Conservation (phyloP, 441 rosid genomes). For the Jatropha podagrica region DNA sequence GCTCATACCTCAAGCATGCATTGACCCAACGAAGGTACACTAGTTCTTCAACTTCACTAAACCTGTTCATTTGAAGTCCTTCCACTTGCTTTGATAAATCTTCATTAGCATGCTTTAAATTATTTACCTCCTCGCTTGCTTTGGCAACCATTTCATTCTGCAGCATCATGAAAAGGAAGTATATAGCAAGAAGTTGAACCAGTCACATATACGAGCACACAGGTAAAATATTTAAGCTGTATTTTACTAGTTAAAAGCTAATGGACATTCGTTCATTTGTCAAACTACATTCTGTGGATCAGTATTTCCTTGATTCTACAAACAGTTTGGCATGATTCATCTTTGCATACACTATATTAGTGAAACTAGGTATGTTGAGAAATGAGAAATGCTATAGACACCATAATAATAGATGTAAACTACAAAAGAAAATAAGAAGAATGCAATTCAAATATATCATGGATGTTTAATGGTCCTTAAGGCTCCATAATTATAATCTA, state of each 20-base stretch:
- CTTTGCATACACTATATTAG: no score
- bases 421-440: background rate
- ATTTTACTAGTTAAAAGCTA: background rate
- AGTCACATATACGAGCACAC: background rate
- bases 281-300: background rate
- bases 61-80: conserved; percentile 96
- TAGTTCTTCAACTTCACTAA: conserved; percentile 96
- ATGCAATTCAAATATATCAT: conserved; percentile 4
- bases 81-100: conserved; percentile 93
- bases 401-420: background rate
- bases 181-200: background rate
- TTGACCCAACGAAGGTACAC: conserved; percentile 99
- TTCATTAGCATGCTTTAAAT: conserved; percentile 73
- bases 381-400: no score
- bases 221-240: background rate
- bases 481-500: background rate
- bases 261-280: no score
- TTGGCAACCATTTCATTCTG: conserved; percentile 81
- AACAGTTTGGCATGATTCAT: background rate
- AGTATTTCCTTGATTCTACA: background rate
- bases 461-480: background rate
- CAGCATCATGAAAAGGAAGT: conserved; percentile 21
- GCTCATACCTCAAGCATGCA: conserved; percentile 93
- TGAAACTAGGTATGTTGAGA: background rate
- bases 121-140: conserved; percentile 76